phyloP scores from a whole-genome alignment of 768 basidiomycete species.

The Podaxis sp. region DNA sequence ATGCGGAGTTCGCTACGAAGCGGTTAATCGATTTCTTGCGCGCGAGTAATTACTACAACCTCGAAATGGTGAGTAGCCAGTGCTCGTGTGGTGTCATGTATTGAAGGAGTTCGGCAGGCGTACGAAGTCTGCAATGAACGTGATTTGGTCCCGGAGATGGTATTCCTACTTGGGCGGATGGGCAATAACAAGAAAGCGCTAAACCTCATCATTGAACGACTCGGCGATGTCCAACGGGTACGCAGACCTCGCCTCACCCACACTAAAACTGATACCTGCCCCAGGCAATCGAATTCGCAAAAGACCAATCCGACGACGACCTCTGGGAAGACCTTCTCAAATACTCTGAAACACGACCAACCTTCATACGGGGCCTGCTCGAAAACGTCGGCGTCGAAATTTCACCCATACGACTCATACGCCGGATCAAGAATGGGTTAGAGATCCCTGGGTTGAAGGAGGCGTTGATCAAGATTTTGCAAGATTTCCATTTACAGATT shows the following conservation, averaged over 20 bases:
- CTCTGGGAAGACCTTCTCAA: conserved; percentile 95
- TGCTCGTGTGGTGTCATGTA: not conserved
- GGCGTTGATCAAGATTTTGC: conserved; percentile 94
- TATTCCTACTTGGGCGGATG: conserved; percentile 95
- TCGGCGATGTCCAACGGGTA: conserved; percentile 82
- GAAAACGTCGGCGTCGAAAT: conserved; percentile 98
- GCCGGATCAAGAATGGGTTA: conserved; percentile 92
- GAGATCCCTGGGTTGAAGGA: conserved; percentile 95
- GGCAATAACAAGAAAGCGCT: conserved; percentile 96
- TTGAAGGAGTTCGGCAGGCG: conserved; percentile 47
- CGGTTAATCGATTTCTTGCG: conserved; percentile 89
- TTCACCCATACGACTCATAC: conserved; percentile 90
- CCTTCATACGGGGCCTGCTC: conserved; percentile 91
- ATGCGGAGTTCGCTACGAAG: conserved; percentile 80
- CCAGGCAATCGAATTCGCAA: conserved; percentile 91
- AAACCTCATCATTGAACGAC: conserved; percentile 89
- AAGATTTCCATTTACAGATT: conserved; percentile 93
- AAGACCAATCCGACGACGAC: conserved; percentile 95
- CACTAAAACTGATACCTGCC: no score
- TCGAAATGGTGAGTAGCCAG: conserved; percentile 61
- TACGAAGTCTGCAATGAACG: conserved; percentile 82
- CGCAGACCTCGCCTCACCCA: no score
- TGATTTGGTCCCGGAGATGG: conserved; percentile 94
- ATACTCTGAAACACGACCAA: conserved; percentile 94
- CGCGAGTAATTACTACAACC: conserved; percentile 86